Conservation (phyloP, 495 filamentous ascomycete genomes). For the Xylaria longipes region DNA sequence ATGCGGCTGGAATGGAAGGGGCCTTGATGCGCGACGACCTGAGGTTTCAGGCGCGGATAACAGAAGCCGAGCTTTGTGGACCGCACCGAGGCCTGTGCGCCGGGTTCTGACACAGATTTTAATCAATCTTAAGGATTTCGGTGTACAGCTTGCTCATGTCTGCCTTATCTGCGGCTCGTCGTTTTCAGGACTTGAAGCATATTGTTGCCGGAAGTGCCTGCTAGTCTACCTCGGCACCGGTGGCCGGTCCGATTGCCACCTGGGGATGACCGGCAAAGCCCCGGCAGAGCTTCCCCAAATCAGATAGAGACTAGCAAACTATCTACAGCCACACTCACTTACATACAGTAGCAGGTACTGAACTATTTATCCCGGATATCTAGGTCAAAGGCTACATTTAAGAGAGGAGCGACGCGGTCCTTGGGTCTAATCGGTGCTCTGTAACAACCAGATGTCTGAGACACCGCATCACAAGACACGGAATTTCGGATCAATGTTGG, state of each 20-base stretch:
- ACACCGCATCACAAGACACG: not conserved
- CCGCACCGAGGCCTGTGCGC: not conserved
- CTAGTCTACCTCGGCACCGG: not conserved
- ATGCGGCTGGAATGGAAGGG: slow-evolving; percentile 1
- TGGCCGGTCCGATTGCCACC: not conserved
- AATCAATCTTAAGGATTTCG: not conserved
- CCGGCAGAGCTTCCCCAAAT: not conserved
- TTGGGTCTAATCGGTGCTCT: not conserved
- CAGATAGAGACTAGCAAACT: not conserved
- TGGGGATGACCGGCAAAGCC: slow-evolving; percentile 13
- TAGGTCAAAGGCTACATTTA: not conserved
- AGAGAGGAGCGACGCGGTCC: not conserved
- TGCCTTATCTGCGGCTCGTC: not conserved
- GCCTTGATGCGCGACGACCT: not conserved
- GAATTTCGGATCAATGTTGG: slow-evolving; percentile 13
- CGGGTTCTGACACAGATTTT: not conserved
- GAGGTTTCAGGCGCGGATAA: not conserved
- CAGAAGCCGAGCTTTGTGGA: not conserved
- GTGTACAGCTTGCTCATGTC: not conserved
- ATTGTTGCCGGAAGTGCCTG: slow-evolving; percentile 5
- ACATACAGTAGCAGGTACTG: not conserved
- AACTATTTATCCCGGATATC: not conserved
- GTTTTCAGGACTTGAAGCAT: not conserved
- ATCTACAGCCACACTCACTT: not conserved
- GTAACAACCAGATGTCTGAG: not conserved